Conservation (phyloP, 2,329 filamentous ascomycete genomes). For the Xylariaceae sp. region DNA sequence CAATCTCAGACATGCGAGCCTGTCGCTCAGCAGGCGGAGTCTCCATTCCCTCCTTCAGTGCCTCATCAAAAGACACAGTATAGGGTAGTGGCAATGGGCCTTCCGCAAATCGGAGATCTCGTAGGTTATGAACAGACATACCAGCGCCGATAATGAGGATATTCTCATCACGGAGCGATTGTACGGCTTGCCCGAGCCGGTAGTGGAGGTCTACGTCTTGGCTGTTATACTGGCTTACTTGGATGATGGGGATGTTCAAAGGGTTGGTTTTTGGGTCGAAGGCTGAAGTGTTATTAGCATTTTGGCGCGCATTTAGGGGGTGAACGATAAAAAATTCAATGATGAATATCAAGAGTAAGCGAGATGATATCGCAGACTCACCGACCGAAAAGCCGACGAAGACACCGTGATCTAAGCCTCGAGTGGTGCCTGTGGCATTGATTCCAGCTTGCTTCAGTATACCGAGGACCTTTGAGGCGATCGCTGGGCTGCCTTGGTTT, state of each 20-base stretch:
- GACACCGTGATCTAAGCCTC: constrained; percentile 72
- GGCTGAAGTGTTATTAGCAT: constrained; percentile 34
- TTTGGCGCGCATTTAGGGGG: not conserved
- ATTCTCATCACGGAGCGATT: constrained; percentile 61
- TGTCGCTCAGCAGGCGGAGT: constrained; percentile 35
- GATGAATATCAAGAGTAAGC: no score
- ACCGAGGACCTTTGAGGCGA: constrained; percentile 56
- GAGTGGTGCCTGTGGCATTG: constrained; percentile 52
- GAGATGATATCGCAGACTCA: constrained; percentile 12
- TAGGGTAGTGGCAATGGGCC: constrained; percentile 50
- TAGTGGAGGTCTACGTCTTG: constrained; percentile 65
- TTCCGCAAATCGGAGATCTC: constrained; percentile 47
- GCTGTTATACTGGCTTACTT: constrained; percentile 64
- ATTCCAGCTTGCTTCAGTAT: constrained; percentile 55
- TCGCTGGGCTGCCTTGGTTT: constrained; percentile 54
- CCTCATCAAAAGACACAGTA: constrained; percentile 60
- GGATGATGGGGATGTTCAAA: constrained; percentile 63
- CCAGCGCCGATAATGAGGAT: constrained; percentile 67
- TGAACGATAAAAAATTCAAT: not conserved
- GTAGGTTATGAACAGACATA: constrained; percentile 71
- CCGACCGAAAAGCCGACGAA: constrained; percentile 62
- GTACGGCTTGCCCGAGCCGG: constrained; percentile 61
- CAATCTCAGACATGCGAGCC: constrained; percentile 36
- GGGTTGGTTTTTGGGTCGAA: constrained; percentile 61
- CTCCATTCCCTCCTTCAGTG: constrained; percentile 62